Evolutionary conservation across 352 stramenopile genomes (phyloP), one percentile per base, ranked within the genome.

Genomic region (Globisporangium nodosum): DNA sequence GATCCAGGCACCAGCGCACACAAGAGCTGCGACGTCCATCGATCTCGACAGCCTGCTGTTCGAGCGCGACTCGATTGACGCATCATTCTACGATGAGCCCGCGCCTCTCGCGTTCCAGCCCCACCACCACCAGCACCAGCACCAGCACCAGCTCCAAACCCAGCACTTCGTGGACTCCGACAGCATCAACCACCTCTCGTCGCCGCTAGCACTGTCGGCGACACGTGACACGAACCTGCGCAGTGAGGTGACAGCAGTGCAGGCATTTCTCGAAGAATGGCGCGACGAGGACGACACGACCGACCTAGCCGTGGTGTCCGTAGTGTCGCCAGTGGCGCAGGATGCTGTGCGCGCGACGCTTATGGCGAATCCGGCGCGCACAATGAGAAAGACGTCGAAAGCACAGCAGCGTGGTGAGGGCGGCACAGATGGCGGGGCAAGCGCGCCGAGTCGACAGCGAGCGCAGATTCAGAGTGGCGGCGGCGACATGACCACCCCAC

Each of bases 11-110:
- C 31, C 31, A 45, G 39, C 13, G 39, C 18, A 45, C 18, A n/a
- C n/a, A n/a, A n/a, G n/a, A n/a, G 31, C 31, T 6, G 42, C 49
- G 18, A 1, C 30, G 31, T 20, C 16, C 15, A 52, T 59, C 43
- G 54, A 59, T 43, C 42, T 59, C n/a, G 54, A 59, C 43, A 12
- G 51, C 27, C 54, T 59, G 30, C 54, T 52, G 30, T 31, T 59
- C 21, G 33, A 24, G 47, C 54, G 54, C 54, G 54, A 59, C 54
- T 59, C 54, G 31, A 50, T 59, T 30, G 54, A 59, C 13, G 54
- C n/a, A n/a, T n/a, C 24, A 0, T 59, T 45, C 45, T 45, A 46
- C 13, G 45, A 58, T 1, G n/a, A 7, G n/a, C 42, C 42, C 42
- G 15, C 16, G 42, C 16, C 16, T 6, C 16, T 12, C 42, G 42